Evolutionary conservation across 768 basidiomycete species (phyloP).

Genomic region (Leucosporidium creatinivorum): DNA sequence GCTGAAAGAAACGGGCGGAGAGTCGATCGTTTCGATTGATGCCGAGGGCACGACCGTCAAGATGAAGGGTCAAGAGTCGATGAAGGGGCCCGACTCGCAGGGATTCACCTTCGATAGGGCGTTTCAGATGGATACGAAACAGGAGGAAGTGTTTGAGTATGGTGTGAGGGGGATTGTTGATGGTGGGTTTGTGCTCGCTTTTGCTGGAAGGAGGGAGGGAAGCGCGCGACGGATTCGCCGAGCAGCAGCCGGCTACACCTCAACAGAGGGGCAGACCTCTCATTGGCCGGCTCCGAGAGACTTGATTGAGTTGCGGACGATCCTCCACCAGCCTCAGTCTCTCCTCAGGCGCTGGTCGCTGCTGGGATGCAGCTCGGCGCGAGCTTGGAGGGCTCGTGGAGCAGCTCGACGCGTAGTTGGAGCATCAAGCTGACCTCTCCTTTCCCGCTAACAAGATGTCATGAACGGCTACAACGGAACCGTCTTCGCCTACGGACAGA

Average conservation of each 20-base stretch:
- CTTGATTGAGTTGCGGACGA: slow-evolving; percentile 7
- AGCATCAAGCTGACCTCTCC: neutral
- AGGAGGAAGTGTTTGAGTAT: slow-evolving; percentile 94
- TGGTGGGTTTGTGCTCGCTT: slow-evolving; percentile 48
- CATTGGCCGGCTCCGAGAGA: slow-evolving; percentile 5
- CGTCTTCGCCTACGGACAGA: slow-evolving; percentile 76
- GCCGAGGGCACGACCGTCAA: slow-evolving; percentile 77
- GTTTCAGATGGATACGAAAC: slow-evolving; percentile 83
- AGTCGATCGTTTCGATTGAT: slow-evolving; percentile 81
- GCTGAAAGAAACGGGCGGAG: slow-evolving; percentile 65
- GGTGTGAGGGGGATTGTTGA: slow-evolving; percentile 96
- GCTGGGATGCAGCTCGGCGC: neutral
- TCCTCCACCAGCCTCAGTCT: too few species aligned
- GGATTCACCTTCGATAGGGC: slow-evolving; percentile 97
- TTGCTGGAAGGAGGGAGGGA: neutral
- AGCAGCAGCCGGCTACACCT: neutral
- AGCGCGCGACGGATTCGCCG: neutral
- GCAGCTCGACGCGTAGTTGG: neutral
- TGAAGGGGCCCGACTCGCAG: slow-evolving; percentile 79
- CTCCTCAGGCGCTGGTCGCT: neutral
- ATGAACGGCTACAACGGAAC: slow-evolving; percentile 98
- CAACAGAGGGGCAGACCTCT: neutral
- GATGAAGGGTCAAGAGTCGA: slow-evolving; percentile 61
- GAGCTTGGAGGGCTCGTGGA: neutral
- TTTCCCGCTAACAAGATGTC: slow-evolving; percentile 58